A percentile compares a stretch with the other conserved stretches of the same genome.
phyloP scores from a whole-genome alignment of 176 grass and related monocot genomes.

The Oryza meyeriana region DNA sequence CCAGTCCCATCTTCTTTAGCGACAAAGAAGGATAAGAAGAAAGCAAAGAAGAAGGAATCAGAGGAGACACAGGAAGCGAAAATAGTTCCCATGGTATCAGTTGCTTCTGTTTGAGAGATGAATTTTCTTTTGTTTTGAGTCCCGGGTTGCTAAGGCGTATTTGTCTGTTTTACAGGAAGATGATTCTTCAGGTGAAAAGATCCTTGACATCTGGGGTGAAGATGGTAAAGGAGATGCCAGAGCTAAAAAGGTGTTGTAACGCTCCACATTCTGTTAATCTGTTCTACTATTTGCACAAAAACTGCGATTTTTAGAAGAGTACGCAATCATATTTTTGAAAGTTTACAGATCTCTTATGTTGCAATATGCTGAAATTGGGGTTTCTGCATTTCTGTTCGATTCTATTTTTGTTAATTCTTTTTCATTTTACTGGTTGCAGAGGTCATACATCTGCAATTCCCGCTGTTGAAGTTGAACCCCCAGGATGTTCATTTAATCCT shows the following conservation, averaged over 20 bases:
- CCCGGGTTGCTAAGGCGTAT: constrained; percentile 2
- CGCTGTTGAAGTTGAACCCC: constrained; percentile 81
- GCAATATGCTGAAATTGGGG: constrained; percentile 1
- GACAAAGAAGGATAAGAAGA: constrained; percentile 60
- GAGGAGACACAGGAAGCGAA: constrained; percentile 7
- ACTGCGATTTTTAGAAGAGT: background rate
- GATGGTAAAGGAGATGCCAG: constrained; percentile 31
- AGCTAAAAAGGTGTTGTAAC: constrained; percentile 51
- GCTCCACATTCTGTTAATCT: background rate
- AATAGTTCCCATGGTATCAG: constrained; percentile 46
- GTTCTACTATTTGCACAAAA: background rate
- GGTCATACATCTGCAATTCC: constrained; percentile 52
- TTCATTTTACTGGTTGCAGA: constrained; percentile 44
- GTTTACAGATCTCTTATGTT: background rate
- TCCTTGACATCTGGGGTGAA: constrained; percentile 70
- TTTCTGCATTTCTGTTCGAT: background rate
- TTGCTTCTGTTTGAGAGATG: background rate
- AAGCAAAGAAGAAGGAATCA: constrained; percentile 32
- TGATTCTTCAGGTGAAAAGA: constrained; percentile 34
- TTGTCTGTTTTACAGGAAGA: constrained; percentile 31
- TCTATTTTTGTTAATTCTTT: background rate
- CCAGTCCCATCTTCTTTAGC: constrained; percentile 67
- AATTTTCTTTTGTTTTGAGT: constrained; percentile 1
- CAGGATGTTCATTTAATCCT: constrained; percentile 93
- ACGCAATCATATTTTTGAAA: background rate